Evolutionary conservation across 495 filamentous ascomycete species (phyloP).

Genomic region (Trichoderma parareesei): DNA sequence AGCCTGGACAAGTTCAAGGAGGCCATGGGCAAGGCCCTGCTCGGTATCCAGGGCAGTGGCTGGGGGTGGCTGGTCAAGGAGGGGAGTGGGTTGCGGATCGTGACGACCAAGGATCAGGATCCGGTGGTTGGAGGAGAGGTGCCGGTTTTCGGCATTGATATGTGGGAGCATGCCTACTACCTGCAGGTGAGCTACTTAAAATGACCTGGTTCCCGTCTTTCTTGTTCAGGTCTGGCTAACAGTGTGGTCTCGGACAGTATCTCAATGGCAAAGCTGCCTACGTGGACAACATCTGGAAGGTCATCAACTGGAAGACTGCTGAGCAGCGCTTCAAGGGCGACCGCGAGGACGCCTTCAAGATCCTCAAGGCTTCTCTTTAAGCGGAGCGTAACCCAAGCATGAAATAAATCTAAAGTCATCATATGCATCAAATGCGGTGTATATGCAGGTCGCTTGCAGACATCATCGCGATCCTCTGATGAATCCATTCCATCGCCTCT

Average conservation of each 20-base stretch:
- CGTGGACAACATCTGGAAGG: conserved; percentile 92
- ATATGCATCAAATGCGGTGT: background rate
- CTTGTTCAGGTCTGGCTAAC: background rate
- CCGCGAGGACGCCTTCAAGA: conserved; percentile 28
- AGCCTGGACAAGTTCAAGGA: conserved; percentile 64
- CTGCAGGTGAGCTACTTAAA: conserved; percentile 77
- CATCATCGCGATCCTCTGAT: no score
- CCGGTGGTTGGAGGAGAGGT: conserved; percentile 80
- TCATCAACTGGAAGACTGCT: conserved; percentile 94
- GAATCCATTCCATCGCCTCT: no score
- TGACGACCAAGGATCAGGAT: conserved; percentile 87
- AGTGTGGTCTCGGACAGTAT: conserved; percentile 45
- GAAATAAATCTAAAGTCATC: background rate
- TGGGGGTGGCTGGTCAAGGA: conserved; percentile 93
- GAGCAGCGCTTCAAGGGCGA: conserved; percentile 64
- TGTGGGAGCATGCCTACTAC: conserved; percentile 72
- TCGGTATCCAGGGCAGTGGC: conserved; percentile 48
- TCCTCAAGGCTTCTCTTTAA: conserved; percentile 28
- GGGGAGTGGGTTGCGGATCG: conserved; percentile 66
- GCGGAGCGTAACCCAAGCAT: background rate
- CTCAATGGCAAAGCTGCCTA: conserved; percentile 98
- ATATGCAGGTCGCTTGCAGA: no score
- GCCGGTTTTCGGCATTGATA: conserved; percentile 88
- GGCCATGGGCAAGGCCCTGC: conserved; percentile 65
- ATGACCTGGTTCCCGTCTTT: background rate